These are phyloP conservation scores for Aureobasidium vineae DNA, from an alignment of 2,329 filamentous ascomycete species.

Conservation along the genomic window DNA sequence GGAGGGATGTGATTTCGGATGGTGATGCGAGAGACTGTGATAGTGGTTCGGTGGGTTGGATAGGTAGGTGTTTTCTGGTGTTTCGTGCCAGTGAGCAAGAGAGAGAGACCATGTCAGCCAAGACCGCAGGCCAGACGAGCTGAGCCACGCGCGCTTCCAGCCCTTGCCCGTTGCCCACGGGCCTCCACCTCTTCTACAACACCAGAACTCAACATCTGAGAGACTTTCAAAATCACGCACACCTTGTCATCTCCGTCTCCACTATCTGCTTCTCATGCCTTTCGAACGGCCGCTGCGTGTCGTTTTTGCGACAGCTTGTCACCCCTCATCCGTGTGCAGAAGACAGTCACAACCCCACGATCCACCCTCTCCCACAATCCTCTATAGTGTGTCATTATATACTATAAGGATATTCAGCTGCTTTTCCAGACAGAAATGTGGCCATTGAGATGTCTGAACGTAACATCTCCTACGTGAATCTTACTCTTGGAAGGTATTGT, in stretches of 20 bases:
- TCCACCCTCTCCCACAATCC: neutral
- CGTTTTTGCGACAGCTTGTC: neutral
- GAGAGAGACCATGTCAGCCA: neutral
- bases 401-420: neutral
- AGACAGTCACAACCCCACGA: neutral
- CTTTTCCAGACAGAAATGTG: neutral
- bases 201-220: constrained; percentile 1
- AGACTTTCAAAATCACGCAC: constrained; percentile 19
- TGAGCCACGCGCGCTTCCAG: neutral
- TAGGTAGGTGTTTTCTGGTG: neutral
- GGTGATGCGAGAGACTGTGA: neutral
- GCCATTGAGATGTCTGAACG: neutral
- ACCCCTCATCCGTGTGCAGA: neutral
- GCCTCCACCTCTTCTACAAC: neutral
- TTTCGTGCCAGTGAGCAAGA: neutral
- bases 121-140: neutral
- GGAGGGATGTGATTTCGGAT: neutral
- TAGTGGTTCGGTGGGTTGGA: neutral
- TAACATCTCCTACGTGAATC: no score
- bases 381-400: no score
- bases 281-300: neutral
- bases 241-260: neutral
- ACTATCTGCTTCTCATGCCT: neutral
- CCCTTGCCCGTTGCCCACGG: neutral
- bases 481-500: no score